These are phyloP conservation scores for Ophiostoma pallidulum DNA, from an alignment of 2,329 filamentous ascomycete genomes.

Conservation along the genomic window DNA sequence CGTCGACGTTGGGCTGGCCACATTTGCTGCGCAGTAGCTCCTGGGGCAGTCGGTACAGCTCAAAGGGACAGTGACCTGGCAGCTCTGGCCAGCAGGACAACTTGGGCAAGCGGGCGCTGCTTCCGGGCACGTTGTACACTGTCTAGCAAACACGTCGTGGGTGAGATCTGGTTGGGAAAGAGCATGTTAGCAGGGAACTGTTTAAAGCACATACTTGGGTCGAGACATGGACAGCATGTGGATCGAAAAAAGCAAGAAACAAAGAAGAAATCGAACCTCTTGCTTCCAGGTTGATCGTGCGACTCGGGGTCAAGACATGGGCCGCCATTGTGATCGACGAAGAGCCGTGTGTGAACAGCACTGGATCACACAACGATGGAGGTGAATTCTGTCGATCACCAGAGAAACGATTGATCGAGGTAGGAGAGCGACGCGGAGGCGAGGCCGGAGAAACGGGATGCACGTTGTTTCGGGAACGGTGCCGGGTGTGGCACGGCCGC, in stretches of 20 bases:
- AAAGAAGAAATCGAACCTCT: no score
- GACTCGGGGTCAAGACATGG: background rate
- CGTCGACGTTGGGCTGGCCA: constrained; percentile 16
- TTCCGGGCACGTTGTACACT: constrained; percentile 37
- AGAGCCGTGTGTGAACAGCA: background rate
- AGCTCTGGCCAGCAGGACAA: constrained; percentile 34
- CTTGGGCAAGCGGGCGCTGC: constrained; percentile 34
- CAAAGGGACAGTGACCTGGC: constrained; percentile 36
- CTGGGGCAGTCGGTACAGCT: constrained; percentile 39
- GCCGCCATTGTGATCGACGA: background rate
- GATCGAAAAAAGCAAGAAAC: background rate
- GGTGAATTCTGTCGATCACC: background rate
- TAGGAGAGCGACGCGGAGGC: no score
- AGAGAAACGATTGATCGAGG: background rate
- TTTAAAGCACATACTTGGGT: background rate
- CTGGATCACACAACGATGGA: no score
- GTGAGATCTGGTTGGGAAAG: constrained; percentile 15
- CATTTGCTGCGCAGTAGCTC: constrained; percentile 33
- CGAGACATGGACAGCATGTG: background rate
- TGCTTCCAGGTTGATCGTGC: background rate
- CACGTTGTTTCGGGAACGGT: no score
- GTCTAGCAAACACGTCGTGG: constrained; percentile 29
- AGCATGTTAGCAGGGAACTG: background rate
- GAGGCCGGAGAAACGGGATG: no score
- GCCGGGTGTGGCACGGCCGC: no score